Base-by-base conservation (phyloP, 345 rosid species). In the Hibiscus mutabilis region DNA sequence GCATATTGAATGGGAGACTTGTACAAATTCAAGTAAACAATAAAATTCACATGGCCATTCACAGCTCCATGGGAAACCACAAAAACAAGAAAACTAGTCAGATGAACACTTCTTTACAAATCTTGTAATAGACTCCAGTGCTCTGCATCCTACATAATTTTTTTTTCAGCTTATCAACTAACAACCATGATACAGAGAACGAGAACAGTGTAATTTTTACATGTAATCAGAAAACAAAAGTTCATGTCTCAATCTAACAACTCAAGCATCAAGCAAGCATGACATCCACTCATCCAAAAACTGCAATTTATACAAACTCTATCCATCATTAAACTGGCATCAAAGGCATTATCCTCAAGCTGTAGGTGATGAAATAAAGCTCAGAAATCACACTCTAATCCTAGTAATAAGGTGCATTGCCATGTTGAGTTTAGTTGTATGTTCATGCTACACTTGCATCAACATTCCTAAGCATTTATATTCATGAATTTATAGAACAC, bases 41-140 rank as follows among this genome's bases (percentile, higher is more conserved):
- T 51, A 21, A 16, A 49, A 61, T 69, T 62, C 37, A 72, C 75
- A 72, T 42, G 33, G 60, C 19, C 52, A 53, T 47, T 72, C 15
- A 63, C 56, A 46, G 66, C 44, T 37, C 37, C 69, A 62, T n/a
- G n/a, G n/a, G n/a, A n/a, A n/a, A n/a, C n/a, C n/a, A n/a, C 5
- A 5, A 29, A 6, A 60, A 16, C 44, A 18, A 69, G 68, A 31
- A 49, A 51, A 52, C 16, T 19, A 49, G 60, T 60, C 51, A 3
- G 47, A 14, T 47, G 40, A 5, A 35, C 40, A 0, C 40, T 5
- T 35, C 9, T 35, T 35, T 35, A 35, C 40, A 35, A 12, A 49
- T 33, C 49, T 18, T 72, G 47, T 72, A 69, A 51, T 19, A 21
- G 6, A 21, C 19, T 33, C 60, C 52, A 9, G 69, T 62, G 21